A percentile compares a stretch with the other conserved stretches of the same genome.
These are phyloP conservation scores for Skeletonema tropicum DNA, from an alignment of 108 stramenopile species.

Conservation along the genomic window DNA sequence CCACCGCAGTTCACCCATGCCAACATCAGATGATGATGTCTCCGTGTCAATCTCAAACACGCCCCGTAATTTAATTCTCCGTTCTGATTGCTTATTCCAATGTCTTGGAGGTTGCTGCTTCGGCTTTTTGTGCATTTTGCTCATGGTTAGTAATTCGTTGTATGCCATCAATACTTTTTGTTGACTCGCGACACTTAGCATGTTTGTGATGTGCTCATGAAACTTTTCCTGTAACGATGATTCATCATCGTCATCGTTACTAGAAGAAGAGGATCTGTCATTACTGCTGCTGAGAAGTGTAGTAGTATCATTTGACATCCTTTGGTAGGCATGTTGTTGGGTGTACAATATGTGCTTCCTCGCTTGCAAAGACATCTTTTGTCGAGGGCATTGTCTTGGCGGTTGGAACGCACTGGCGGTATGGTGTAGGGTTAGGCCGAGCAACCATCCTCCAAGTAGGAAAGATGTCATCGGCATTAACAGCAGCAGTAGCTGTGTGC, in stretches of 20 bases:
- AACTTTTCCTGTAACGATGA: background rate
- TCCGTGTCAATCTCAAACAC: background rate
- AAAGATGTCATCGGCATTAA: background rate
- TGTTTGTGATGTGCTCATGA: background rate
- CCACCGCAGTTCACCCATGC: background rate
- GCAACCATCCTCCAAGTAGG: background rate
- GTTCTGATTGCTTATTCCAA: background rate
- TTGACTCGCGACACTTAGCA: background rate
- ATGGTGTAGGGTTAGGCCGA: background rate
- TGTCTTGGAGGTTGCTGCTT: background rate
- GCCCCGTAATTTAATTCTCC: background rate
- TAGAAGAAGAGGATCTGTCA: background rate
- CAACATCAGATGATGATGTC: background rate
- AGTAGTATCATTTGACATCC: background rate
- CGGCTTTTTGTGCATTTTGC: background rate
- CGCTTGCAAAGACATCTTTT: background rate
- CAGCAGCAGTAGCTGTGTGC: background rate
- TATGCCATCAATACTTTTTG: constrained; percentile 1
- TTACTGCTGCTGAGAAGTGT: background rate
- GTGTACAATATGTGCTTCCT: constrained; percentile 3
- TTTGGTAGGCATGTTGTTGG: background rate
- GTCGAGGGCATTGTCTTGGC: background rate
- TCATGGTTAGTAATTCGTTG: background rate
- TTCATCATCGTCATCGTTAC: background rate
- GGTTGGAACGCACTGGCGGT: background rate